These are phyloP conservation scores for Plasmodium coatneyi DNA, from an alignment of 169 alveolate species.

Conservation along the genomic window DNA sequence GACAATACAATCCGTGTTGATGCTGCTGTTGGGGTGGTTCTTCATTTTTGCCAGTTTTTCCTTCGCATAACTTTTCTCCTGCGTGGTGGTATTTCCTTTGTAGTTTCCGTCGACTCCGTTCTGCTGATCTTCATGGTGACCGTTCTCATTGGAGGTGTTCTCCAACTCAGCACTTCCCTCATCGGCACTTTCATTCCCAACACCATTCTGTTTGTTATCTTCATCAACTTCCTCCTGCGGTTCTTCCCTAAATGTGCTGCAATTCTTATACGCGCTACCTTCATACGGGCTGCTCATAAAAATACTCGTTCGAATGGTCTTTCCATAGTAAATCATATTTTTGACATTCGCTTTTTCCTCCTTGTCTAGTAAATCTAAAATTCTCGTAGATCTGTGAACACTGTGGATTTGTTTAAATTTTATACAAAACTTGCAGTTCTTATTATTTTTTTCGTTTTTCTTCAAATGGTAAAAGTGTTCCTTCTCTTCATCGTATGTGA, in stretches of 20 bases:
- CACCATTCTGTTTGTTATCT: neutral
- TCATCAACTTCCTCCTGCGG: neutral
- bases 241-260: slow-evolving; percentile 31
- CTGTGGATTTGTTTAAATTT: slow-evolving; percentile 54
- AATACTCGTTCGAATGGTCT: slow-evolving; percentile 64
- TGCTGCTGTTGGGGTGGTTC: neutral
- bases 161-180: neutral
- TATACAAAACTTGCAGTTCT: slow-evolving; percentile 57
- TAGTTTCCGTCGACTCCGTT: neutral
- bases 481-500: slow-evolving; percentile 65
- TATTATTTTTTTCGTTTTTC: slow-evolving; percentile 22
- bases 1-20: slow-evolving; percentile 33
- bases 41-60: neutral
- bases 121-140: neutral
- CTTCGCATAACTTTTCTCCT: neutral
- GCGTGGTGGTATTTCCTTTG: neutral
- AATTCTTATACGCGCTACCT: slow-evolving; percentile 39
- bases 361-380: slow-evolving; percentile 6
- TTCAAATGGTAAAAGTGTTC: slow-evolving; percentile 72
- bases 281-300: slow-evolving; percentile 65
- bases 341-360: slow-evolving; percentile 36
- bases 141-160: neutral
- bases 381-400: slow-evolving; percentile 20
- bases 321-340: slow-evolving; percentile 72
- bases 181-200: neutral